Conservation (phyloP, 306 rosid species). For the Neltuma alba region DNA sequence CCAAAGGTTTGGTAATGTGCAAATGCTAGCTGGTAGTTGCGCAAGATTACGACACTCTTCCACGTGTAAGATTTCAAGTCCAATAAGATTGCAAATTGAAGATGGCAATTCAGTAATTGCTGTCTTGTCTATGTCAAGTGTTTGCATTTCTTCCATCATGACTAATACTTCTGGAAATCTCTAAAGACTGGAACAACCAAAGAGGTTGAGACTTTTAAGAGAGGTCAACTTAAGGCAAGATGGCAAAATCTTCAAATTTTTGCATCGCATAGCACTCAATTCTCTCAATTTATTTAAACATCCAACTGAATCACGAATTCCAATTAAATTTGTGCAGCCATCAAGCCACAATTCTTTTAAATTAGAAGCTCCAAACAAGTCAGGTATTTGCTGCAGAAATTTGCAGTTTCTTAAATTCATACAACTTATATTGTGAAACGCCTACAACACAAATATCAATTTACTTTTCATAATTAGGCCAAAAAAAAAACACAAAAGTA, state of each 20-base stretch:
- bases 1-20: background rate
- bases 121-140: background rate
- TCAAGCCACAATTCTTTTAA: background rate
- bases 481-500: background rate
- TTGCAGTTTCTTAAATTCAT: background rate
- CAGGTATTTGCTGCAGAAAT: background rate
- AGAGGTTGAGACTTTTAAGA: background rate
- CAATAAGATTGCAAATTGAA: background rate
- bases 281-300: background rate
- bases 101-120: background rate
- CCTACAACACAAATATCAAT: background rate
- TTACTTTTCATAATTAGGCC: background rate
- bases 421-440: background rate
- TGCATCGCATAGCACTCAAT: background rate
- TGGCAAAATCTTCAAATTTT: background rate
- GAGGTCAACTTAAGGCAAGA: background rate
- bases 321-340: background rate
- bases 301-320: background rate
- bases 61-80: background rate
- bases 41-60: background rate
- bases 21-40: background rate
- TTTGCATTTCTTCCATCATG: background rate
- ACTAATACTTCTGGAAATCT: background rate
- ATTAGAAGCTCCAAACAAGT: background rate
- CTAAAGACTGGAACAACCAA: background rate